Conservation (phyloP, 2,329 filamentous ascomycete species). For the Ilyonectria sp. region DNA sequence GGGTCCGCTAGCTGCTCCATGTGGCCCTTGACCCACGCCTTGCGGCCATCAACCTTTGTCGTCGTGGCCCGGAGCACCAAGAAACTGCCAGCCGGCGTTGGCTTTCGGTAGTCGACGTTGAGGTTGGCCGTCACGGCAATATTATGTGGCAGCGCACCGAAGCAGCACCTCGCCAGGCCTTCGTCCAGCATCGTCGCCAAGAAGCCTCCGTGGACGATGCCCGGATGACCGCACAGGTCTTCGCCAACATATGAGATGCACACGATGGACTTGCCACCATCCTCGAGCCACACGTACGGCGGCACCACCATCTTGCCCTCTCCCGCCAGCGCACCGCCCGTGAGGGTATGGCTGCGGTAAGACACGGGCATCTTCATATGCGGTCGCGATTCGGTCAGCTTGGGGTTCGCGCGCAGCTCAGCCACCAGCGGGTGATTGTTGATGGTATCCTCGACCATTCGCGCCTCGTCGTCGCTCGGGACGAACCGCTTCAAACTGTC, state of each 20-base stretch:
- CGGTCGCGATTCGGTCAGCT: conserved; percentile 83
- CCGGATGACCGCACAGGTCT: conserved; percentile 89
- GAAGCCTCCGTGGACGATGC: conserved; percentile 91
- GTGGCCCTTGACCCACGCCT: conserved; percentile 92
- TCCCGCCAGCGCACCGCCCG: conserved; percentile 83
- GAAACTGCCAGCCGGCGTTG: conserved; percentile 81
- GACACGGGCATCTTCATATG: conserved; percentile 86
- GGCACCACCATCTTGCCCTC: conserved; percentile 84
- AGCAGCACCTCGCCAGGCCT: conserved; percentile 88
- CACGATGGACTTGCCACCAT: conserved; percentile 77
- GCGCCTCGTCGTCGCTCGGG: conserved; percentile 67
- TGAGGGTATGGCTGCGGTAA: conserved; percentile 83
- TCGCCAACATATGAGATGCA: conserved; percentile 83
- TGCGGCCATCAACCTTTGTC: conserved; percentile 89
- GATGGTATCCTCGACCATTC: conserved; percentile 80
- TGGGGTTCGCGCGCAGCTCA: conserved; percentile 76
- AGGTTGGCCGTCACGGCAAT: conserved; percentile 90
- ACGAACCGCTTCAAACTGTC: conserved; percentile 80
- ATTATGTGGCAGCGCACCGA: conserved; percentile 88
- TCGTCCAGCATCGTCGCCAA: conserved; percentile 95
- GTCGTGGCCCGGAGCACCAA: conserved; percentile 86
- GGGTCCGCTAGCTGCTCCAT: conserved; percentile 82
- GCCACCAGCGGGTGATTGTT: conserved; percentile 80
- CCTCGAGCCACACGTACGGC: conserved; percentile 82
- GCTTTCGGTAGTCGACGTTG: conserved; percentile 85